Percentiles rank a stretch among this genome's conserved stretches.
Evolutionary conservation across 768 basidiomycete genomes (phyloP).

Genomic region (Tephrocybe rancida): DNA sequence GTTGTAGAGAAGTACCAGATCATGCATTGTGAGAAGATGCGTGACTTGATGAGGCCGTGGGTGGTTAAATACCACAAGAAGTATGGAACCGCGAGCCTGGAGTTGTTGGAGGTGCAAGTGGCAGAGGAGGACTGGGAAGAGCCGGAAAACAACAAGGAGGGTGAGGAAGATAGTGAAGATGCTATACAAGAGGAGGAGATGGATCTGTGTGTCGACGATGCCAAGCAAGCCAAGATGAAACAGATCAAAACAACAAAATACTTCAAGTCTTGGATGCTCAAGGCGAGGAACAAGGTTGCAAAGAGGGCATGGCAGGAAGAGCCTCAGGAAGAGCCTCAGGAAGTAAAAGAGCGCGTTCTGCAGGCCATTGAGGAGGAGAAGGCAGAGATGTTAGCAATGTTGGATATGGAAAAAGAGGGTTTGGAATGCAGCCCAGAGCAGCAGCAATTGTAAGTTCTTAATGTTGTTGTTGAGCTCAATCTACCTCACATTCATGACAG

Average conservation of each 20-base stretch:
- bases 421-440: not conserved
- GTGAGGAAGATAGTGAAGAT: no score
- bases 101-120: not conserved
- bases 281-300: not conserved
- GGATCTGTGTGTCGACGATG: no score
- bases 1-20: not conserved
- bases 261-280: not conserved
- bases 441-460: not conserved
- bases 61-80: not conserved
- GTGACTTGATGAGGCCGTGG: not conserved
- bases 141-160: no score
- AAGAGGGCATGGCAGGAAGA: not conserved
- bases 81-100: not conserved
- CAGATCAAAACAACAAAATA: not conserved
- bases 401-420: not conserved
- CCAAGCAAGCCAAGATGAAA: not conserved
- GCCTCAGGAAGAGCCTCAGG: not conserved
- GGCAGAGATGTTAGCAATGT: not conserved
- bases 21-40: not conserved
- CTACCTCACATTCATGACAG: not conserved
- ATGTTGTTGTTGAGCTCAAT: not conserved
- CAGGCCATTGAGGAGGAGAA: not conserved
- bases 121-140: not conserved
- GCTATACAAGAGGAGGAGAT: not conserved
- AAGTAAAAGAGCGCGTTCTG: not conserved